Evolutionary conservation across 352 stramenopile genomes (phyloP).

Genomic region (Ophiocytium majus): DNA sequence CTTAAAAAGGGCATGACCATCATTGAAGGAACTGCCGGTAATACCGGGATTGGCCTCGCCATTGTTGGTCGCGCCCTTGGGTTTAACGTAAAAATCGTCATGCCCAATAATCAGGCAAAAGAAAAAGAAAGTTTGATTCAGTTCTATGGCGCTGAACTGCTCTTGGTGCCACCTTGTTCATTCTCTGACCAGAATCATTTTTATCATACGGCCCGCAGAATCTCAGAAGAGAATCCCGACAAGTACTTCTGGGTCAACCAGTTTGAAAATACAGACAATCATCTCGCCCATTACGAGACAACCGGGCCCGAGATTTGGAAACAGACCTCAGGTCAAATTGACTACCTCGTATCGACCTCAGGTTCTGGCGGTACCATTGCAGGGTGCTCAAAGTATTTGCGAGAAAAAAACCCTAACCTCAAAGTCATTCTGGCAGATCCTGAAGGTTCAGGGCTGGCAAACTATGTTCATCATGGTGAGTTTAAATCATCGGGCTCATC

Average conservation of each 20-base stretch:
- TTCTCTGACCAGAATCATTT: neutral
- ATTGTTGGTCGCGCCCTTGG: neutral
- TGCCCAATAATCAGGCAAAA: neutral
- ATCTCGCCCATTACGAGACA: slow-evolving; percentile 4
- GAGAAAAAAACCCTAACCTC: slow-evolving; percentile 9
- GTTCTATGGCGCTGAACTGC: slow-evolving; percentile 7
- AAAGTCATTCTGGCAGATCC: slow-evolving; percentile 7
- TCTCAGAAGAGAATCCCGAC: neutral
- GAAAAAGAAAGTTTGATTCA: neutral
- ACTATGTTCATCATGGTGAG: slow-evolving; percentile 1
- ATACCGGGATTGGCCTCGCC: neutral
- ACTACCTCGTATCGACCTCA: neutral
- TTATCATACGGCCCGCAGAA: neutral
- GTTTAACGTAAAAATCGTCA: neutral
- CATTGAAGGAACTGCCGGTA: neutral
- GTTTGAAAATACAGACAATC: slow-evolving; percentile 5
- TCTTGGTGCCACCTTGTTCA: neutral
- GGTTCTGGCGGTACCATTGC: slow-evolving; percentile 2
- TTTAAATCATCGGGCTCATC: neutral
- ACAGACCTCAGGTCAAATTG: neutral
- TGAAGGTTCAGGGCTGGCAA: neutral
- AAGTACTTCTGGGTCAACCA: slow-evolving; percentile 9
- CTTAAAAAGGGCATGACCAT: neutral
- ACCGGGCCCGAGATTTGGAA: slow-evolving; percentile 3
- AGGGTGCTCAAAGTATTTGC: neutral